Conservation (phyloP, 352 stramenopile genomes). For the Globisporangium apiculatum region DNA sequence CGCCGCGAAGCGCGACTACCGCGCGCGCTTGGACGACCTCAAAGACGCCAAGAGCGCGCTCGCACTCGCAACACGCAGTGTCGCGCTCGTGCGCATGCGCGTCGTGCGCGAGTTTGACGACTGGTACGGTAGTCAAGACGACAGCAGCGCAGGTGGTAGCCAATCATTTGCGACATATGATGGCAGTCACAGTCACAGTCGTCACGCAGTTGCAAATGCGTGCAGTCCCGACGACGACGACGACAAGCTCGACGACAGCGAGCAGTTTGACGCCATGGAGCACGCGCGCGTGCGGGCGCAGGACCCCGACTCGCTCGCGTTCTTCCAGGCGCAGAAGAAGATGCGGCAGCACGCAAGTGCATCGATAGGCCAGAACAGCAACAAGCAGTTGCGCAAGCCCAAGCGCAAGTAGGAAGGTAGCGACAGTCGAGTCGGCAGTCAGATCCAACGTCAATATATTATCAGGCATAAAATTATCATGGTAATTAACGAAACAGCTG, state of each 20-base stretch:
- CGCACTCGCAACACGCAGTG: slow-evolving; percentile 52
- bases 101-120: slow-evolving; percentile 82
- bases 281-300: slow-evolving; percentile 79
- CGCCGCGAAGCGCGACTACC: slow-evolving; percentile 83
- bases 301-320: slow-evolving; percentile 87
- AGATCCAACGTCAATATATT: too few species aligned
- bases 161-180: slow-evolving; percentile 23
- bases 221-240: slow-evolving; percentile 22
- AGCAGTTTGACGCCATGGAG: slow-evolving; percentile 91
- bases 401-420: slow-evolving; percentile 18
- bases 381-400: slow-evolving; percentile 20
- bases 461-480: too few species aligned
- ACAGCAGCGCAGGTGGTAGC: slow-evolving; percentile 13
- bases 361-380: background rate
- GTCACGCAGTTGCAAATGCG: slow-evolving; percentile 6
- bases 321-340: slow-evolving; percentile 89
- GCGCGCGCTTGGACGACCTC: slow-evolving; percentile 74
- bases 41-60: slow-evolving; percentile 74
- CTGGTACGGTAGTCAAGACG: slow-evolving; percentile 62
- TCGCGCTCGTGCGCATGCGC: slow-evolving; percentile 68
- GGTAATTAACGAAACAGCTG: too few species aligned
- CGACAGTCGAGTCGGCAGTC: background rate
- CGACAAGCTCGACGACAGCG: slow-evolving; percentile 87
- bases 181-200: slow-evolving; percentile 9
- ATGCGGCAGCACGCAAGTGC: slow-evolving; percentile 48